phyloP scores from a whole-genome alignment of 2,329 filamentous ascomycete species.

The Penicillium vulpinum region DNA sequence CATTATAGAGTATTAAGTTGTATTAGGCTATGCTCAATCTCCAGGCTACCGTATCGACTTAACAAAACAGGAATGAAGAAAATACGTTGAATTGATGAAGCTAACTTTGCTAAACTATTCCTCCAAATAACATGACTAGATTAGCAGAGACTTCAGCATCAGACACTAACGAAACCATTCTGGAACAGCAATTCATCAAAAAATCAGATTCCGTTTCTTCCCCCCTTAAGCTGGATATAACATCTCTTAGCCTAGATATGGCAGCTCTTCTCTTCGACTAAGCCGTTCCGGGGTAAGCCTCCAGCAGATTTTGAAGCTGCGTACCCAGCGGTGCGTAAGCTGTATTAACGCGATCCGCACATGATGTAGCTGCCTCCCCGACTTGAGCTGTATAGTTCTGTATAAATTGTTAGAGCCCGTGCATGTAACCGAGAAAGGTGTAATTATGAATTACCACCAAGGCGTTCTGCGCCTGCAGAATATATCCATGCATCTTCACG shows the following conservation, averaged over 20 bases:
- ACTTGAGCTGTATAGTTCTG: background rate
- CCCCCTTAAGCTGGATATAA: background rate
- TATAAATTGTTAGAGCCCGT: background rate
- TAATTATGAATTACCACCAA: background rate
- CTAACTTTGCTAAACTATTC: background rate
- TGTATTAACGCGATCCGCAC: background rate
- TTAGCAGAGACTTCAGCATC: background rate
- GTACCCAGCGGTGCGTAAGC: background rate
- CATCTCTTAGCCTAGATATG: background rate
- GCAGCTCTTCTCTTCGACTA: background rate
- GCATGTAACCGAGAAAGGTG: background rate
- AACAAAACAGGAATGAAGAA: background rate
- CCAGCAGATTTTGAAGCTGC: background rate
- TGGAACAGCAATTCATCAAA: background rate
- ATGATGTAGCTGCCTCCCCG: background rate
- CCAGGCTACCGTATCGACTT: background rate
- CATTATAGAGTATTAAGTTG: background rate
- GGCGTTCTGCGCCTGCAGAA: background rate
- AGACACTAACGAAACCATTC: background rate
- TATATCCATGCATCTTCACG: background rate
- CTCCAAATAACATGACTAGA: background rate
- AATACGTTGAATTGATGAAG: no score
- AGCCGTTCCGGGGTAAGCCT: background rate
- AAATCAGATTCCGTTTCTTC: background rate
- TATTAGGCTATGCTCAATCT: background rate